Conservation (phyloP, 83 land plant species). For the Picea abies region DNA sequence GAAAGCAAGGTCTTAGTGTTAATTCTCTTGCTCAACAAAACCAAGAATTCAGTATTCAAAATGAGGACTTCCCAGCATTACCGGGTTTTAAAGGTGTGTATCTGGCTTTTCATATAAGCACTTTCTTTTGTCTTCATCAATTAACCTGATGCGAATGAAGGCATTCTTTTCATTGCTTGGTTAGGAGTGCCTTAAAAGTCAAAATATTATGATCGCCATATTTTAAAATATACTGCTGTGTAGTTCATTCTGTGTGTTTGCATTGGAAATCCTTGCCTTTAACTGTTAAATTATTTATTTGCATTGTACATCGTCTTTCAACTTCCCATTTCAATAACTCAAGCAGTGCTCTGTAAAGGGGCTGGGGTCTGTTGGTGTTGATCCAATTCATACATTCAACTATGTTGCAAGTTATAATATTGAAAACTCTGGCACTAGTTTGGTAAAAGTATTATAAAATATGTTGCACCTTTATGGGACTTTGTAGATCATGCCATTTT, state of each 20-base stretch:
- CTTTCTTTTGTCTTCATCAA: background rate
- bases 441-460: background rate
- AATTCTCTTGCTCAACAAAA: slow-evolving; percentile 34
- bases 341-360: too few species aligned
- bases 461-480: background rate
- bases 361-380: background rate
- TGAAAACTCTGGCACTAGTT: background rate
- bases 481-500: background rate
- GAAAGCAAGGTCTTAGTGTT: slow-evolving; percentile 36
- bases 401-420: background rate
- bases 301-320: background rate
- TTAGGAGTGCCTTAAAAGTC: background rate
- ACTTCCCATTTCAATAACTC: too few species aligned
- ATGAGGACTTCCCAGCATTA: slow-evolving; percentile 44
- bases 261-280: background rate
- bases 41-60: slow-evolving; percentile 47
- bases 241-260: background rate
- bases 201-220: background rate
- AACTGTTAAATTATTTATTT: background rate
- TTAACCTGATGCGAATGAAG: background rate
- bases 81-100: slow-evolving; percentile 43
- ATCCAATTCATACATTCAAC: background rate
- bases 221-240: background rate
- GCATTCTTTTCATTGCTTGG: background rate
- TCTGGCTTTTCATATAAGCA: background rate